Base-by-base conservation (phyloP, 108 stramenopile genomes). In the Mayamaea pseudoterrestris region DNA sequence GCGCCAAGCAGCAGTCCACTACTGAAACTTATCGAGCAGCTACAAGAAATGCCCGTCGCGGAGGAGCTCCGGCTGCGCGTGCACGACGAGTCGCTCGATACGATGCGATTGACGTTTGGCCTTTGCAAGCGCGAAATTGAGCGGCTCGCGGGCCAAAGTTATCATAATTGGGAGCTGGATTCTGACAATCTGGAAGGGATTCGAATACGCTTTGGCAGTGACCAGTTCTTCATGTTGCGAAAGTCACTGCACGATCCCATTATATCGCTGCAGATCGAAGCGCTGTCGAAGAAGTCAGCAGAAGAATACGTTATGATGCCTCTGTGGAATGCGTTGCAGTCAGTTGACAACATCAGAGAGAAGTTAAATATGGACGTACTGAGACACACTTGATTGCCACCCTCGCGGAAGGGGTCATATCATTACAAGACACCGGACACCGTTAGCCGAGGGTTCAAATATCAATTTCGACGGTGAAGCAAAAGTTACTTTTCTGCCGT, bases 191-290 rank as follows among this genome's bases (percentile, higher is more conserved):
- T 78, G 29, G 88, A 90, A 35, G 88, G 88, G 13, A 55, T 85
- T 30, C 75, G 87, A 32, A 61, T 84, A 29, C 65, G 68, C 26
- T 53, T 63, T 16, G 61, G 66, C 24, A 44, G 42, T 23, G 75
- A 80, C 39, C 73, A 76, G 13, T 90, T 77, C 53, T 85, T 90
- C 58, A 80, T 90, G 80, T 43, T 90, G 7, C 66, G 88, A 35
- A 76, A 84, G 68, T 71, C 68, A 43, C 61, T 90, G 1, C 88
- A 90, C 44, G 88, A 90, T 58, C 88, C 88, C 2, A 59, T 90
- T 0, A 61, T 90, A 25, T 72, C 75, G 42, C 46, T 90, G 35
- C 88, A 90, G 64, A 55, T 85, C 16, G 88, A 90, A 66, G 67
- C 80, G 36, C 36, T n/a, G n/a, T n/a, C n/a, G n/a, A n/a, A n/a